These are phyloP conservation scores for Plasmodium cynomolgi DNA, from an alignment of 169 alveolate species.

Conservation along the genomic window DNA sequence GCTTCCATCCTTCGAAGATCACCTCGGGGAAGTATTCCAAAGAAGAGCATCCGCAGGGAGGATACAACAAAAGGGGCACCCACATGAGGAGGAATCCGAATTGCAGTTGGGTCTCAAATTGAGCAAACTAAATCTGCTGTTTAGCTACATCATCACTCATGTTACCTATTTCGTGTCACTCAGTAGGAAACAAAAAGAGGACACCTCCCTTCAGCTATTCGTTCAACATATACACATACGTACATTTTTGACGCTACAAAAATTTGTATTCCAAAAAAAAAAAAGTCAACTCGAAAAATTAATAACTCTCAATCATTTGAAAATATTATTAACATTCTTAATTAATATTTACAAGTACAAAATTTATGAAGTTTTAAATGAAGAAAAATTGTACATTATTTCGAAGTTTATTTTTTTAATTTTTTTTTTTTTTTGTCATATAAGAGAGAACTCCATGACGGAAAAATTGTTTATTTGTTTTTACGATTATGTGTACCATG, in stretches of 20 bases:
- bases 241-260: slow-evolving; percentile 36
- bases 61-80: neutral
- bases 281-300: neutral
- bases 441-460: neutral
- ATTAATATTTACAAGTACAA: slow-evolving; percentile 34
- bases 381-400: slow-evolving; percentile 1
- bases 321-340: slow-evolving; percentile 28
- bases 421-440: slow-evolving; percentile 6
- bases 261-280: slow-evolving; percentile 2
- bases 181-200: slow-evolving; percentile 2
- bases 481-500: slow-evolving; percentile 56
- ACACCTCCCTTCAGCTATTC: neutral
- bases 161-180: slow-evolving; percentile 36
- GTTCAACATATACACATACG: slow-evolving; percentile 26
- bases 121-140: neutral
- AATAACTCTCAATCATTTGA: neutral
- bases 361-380: slow-evolving; percentile 19
- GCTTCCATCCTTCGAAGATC: slow-evolving; percentile 8
- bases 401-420: slow-evolving; percentile 33
- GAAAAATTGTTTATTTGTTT: slow-evolving; percentile 13
- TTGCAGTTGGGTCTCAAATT: neutral
- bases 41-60: neutral
- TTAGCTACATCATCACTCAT: slow-evolving; percentile 47
- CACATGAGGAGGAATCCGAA: neutral
- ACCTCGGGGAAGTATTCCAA: neutral